A percentile compares a stretch with the other conserved stretches of the same genome.
phyloP scores from a whole-genome alignment of 177 flowering plant species.

The Tripterygium wilfordii region DNA sequence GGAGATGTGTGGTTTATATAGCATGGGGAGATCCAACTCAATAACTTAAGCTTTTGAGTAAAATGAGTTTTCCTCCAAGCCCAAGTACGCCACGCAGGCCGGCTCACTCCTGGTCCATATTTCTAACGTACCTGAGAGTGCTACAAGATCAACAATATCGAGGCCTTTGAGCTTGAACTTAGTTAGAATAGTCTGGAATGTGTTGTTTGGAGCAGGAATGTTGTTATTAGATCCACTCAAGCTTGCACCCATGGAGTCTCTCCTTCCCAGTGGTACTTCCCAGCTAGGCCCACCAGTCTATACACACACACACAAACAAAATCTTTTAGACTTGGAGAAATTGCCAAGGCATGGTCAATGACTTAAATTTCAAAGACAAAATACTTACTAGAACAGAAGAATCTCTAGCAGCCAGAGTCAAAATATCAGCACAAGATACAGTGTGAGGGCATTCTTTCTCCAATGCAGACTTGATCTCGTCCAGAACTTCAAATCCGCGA shows the following conservation, averaged over 20 bases:
- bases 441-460: conserved; percentile 75
- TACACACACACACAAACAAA: too few relatives aligned
- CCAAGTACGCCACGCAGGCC: too few relatives aligned
- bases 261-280: conserved; percentile 93
- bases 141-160: conserved; percentile 76
- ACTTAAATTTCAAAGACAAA: too few relatives aligned
- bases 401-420: conserved; percentile 89
- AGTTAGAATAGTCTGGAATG: conserved; percentile 74
- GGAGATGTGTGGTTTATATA: too few relatives aligned
- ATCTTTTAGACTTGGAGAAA: too few relatives aligned
- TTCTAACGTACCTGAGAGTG: conserved; percentile 95
- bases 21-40: too few relatives aligned
- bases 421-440: conserved; percentile 90
- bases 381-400: conserved; percentile 65
- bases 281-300: conserved; percentile 84
- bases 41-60: too few relatives aligned
- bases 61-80: too few relatives aligned
- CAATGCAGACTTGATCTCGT: conserved; percentile 68
- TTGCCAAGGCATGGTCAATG: neutral
- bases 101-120: too few relatives aligned
- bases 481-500: conserved; percentile 82
- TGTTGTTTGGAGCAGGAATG: conserved; percentile 94
- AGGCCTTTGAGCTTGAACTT: conserved; percentile 71
- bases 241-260: conserved; percentile 79
- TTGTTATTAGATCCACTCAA: conserved; percentile 81